Base-by-base conservation (phyloP, 352 stramenopile genomes). In the Paralagenidium karlingii region DNA sequence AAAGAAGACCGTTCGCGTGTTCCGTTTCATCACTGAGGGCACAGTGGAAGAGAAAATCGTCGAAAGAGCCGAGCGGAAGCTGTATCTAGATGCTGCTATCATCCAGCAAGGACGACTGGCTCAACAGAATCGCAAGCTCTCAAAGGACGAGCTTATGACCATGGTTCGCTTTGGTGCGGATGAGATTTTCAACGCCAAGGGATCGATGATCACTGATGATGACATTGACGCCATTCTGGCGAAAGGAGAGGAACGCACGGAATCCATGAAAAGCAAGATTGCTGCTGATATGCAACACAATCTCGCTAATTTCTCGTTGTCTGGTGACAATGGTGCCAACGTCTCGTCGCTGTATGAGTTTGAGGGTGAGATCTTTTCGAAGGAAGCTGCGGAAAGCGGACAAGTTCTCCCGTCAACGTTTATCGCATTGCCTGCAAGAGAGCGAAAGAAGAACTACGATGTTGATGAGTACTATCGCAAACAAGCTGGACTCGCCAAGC, bases 1-100 rank as follows among this genome's bases (percentile, higher is more conserved):
- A 62, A 99, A 78, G 21, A 99, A 99, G 64, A 89, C 73, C 12
- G 96, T 99, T 40, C 94, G 93, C 36, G 95, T 99, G 5, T 99
- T 98, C 63, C 89, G 96, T 18, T 88, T 99, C 30, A 94, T 99
- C 36, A 98, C 96, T 37, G 81, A 98, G 44, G 90, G 86, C 30
- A 96, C 95, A 0, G 94, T 99, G 1, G 96, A 99, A 55, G 95
- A 99, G 60, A 98, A 98, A 60, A 99, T 99, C 31, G 67, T 99
- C 8, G 92, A 96, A 51, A 91, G 96, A 45, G 96, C 96, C 0
- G 96, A 95, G 32, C 88, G 97, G 38, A 99, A 99, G 68, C 61
- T 98, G 19, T 98, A 98, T 45, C 73, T 95, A 57, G 97, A 99
- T 60, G 96, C 95, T 3, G 94, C 96, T 16, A 97, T 99, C 27